Base-by-base conservation (phyloP, 352 stramenopile species). In the Phytophthora cactorum region DNA sequence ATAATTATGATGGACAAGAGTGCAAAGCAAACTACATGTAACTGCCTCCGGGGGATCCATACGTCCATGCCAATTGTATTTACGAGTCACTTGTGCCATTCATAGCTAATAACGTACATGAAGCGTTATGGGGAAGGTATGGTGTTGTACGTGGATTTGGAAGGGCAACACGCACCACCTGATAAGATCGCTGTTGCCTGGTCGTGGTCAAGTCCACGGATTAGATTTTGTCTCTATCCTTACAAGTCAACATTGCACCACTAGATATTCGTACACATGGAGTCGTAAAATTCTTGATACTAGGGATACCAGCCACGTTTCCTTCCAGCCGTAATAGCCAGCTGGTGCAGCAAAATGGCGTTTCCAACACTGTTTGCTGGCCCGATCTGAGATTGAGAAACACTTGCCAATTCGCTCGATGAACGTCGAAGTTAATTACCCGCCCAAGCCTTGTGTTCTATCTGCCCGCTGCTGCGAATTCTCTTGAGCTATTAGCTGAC, bases 401-500 rank as follows among this genome's bases (percentile, higher is more conserved):
- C n/a, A 67, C 14, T 67, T 29, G 25, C 50, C 38, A 46, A 32
- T 41, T 12, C 3, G 51, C 31, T 31, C 34, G 34, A 39, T 39
- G 34, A 39, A 39, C 34, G 9, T 12, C 34, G 8, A 39, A 12
- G 31, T 44, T 15, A 28, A 41, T 1, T 75, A 60, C n/a, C 62
- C 61, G 12, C 61, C 67, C 22, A 64, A 22, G 22, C 32, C 44
- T 3, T 41, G 59, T 22, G 38, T 10, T 32, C 63, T 88, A 27
- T 82, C 77, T 34, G 58, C 60, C n/a, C 12, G 69, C 81, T 22
- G 73, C 80, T 47, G 58, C 49, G 41, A 56, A 68, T 10, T 77
- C 74, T 45, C 69, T 89, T 25, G 52, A 73, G 55, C 43, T 52
- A 12, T 61, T 86, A 53, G 75, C 78, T 25, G 77, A 88, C 46